These are phyloP conservation scores for Pyronema domesticum DNA, from an alignment of 495 filamentous ascomycete species.

Conservation along the genomic window DNA sequence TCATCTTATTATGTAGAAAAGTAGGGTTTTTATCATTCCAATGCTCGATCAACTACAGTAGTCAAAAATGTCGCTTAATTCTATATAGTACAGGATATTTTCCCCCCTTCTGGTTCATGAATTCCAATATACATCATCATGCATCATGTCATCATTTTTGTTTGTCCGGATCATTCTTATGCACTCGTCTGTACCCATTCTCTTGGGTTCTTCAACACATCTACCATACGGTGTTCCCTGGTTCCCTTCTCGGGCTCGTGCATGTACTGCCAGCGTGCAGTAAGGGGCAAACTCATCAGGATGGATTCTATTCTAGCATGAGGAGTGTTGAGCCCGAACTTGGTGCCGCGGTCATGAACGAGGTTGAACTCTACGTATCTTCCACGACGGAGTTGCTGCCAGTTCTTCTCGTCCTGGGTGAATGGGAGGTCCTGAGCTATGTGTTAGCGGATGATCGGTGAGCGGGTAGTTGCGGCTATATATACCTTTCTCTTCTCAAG, in stretches of 20 bases:
- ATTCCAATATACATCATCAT: no score
- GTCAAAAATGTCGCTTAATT: no score
- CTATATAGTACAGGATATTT: no score
- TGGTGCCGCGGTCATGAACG: conserved; percentile 88
- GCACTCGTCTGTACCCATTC: conserved; percentile 50
- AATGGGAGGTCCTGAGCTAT: conserved; percentile 49
- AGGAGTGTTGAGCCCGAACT: conserved; percentile 85
- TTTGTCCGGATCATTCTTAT: no score
- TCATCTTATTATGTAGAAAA: no score
- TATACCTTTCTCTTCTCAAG: conserved; percentile 56
- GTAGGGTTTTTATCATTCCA: no score
- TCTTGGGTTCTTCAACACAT: conserved; percentile 66
- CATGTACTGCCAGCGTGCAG: conserved; percentile 93
- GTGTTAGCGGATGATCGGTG: conserved; percentile 1
- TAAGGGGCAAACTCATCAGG: conserved; percentile 87
- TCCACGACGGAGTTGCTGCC: conserved; percentile 88
- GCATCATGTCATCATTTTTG: no score
- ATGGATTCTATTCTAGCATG: conserved; percentile 78
- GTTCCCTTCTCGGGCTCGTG: conserved; percentile 59
- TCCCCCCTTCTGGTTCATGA: no score
- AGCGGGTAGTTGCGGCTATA: not conserved
- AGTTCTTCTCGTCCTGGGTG: conserved; percentile 68
- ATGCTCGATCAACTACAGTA: no score
- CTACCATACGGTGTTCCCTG: conserved; percentile 55
- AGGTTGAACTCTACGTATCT: conserved; percentile 98